Conservation (phyloP, 176 grass and related monocot species). For the Saccharum spontaneum region DNA sequence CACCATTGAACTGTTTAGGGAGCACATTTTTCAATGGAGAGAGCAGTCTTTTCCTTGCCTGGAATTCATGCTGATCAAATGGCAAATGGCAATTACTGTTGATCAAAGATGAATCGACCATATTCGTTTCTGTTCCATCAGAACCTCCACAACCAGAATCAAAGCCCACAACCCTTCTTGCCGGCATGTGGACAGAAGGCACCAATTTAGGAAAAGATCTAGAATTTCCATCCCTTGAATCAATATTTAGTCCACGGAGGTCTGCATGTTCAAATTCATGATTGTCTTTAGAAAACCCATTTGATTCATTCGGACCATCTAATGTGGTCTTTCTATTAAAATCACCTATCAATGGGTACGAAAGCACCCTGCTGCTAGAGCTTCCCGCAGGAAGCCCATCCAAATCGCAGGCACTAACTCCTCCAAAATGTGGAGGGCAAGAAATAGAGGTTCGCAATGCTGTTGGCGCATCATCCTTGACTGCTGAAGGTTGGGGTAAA, state of each 20-base stretch:
- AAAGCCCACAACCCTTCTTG: conserved; percentile 77
- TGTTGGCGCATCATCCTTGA: conserved; percentile 41
- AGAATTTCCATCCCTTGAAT: conserved; percentile 39
- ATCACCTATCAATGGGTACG: conserved; percentile 34
- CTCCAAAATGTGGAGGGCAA: conserved; percentile 35
- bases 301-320: conserved; percentile 23
- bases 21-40: conserved; percentile 73
- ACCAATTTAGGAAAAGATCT: conserved; percentile 39
- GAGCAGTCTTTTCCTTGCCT: conserved; percentile 64
- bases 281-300: conserved; percentile 20
- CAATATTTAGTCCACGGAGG: conserved; percentile 37
- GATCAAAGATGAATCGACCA: conserved; percentile 26
- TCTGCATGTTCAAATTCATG: conserved; percentile 7
- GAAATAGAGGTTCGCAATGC: conserved; percentile 35
- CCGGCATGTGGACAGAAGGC: conserved; percentile 39
- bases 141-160: conserved; percentile 43
- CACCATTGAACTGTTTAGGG: conserved; percentile 64
- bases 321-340: conserved; percentile 44
- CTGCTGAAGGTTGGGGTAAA: conserved; percentile 64
- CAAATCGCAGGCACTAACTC: conserved; percentile 59
- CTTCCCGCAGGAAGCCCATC: conserved; percentile 52
- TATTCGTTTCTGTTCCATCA: conserved; percentile 18
- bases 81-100: conserved; percentile 24
- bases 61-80: conserved; percentile 45
- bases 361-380: conserved; percentile 40